These are phyloP conservation scores for Neonectria sp. DNA, from an alignment of 2,329 filamentous ascomycete genomes.

Conservation along the genomic window DNA sequence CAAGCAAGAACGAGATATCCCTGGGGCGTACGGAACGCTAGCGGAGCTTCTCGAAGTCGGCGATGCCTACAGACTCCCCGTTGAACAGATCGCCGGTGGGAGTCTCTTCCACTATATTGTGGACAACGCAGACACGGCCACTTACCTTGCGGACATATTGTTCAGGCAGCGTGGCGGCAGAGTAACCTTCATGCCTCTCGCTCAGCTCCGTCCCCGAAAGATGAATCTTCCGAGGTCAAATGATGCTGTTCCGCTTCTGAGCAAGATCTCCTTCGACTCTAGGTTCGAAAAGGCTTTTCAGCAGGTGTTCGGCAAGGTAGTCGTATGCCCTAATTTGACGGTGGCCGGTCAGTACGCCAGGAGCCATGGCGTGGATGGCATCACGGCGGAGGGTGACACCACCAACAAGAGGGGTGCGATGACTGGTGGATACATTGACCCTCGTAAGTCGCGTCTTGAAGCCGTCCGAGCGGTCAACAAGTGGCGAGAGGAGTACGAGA, in stretches of 20 bases:
- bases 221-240: constrained; percentile 86
- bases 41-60: constrained; percentile 92
- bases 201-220: constrained; percentile 79
- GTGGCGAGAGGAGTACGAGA: constrained; percentile 82
- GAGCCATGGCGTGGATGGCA: constrained; percentile 91
- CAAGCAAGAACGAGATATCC: constrained; percentile 83
- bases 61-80: constrained; percentile 88
- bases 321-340: constrained; percentile 91
- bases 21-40: constrained; percentile 91
- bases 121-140: constrained; percentile 90
- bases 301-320: constrained; percentile 95
- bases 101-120: constrained; percentile 98
- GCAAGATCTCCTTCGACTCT: constrained; percentile 85
- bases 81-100: constrained; percentile 92
- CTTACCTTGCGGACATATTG: constrained; percentile 83
- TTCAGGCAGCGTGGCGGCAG: constrained; percentile 86
- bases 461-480: constrained; percentile 82
- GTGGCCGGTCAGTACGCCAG: constrained; percentile 92
- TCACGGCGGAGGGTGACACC: constrained; percentile 94
- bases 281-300: constrained; percentile 88
- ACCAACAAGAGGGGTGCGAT: constrained; percentile 96
- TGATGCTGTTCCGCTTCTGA: constrained; percentile 89
- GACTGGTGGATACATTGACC: constrained; percentile 94
- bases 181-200: constrained; percentile 95
- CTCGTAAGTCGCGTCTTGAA: constrained; percentile 87